phyloP scores from a whole-genome alignment of 768 basidiomycete genomes.

The Lactarius psammicola region DNA sequence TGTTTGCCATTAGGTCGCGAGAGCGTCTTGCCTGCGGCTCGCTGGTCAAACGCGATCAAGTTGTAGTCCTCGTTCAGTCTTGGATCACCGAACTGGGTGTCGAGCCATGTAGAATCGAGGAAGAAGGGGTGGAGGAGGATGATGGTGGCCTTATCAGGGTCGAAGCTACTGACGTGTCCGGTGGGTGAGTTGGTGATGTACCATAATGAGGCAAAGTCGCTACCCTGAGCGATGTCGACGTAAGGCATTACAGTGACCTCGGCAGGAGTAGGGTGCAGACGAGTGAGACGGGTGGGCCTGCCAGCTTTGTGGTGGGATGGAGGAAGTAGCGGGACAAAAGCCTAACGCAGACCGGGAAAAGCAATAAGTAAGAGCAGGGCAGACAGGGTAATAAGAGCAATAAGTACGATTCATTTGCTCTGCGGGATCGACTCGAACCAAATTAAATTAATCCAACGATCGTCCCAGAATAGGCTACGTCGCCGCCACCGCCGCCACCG shows the following conservation, averaged over 20 bases:
- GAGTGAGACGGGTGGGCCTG: not conserved
- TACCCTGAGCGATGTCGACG: slow-evolving; percentile 27
- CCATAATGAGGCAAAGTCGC: slow-evolving; percentile 32
- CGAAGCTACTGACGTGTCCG: slow-evolving; percentile 30
- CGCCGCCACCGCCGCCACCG: not conserved
- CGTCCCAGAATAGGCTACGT: not conserved
- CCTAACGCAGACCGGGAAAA: not conserved
- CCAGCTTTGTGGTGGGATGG: slow-evolving; percentile 8
- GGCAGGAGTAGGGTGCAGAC: not conserved
- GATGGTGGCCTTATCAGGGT: slow-evolving; percentile 32
- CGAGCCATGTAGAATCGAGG: slow-evolving; percentile 33
- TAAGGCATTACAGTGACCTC: slow-evolving; percentile 27
- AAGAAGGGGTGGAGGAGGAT: slow-evolving; percentile 33
- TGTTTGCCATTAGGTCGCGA: slow-evolving; percentile 29
- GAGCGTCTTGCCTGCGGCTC: slow-evolving; percentile 30
- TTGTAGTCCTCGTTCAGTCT: slow-evolving; percentile 31
- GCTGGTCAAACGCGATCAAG: slow-evolving; percentile 34
- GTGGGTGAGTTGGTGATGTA: slow-evolving; percentile 34
- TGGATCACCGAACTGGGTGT: slow-evolving; percentile 32
- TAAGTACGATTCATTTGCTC: not conserved
- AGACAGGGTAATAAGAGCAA: not conserved
- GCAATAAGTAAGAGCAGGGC: slow-evolving; percentile 9
- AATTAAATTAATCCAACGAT: not conserved
- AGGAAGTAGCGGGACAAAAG: not conserved
- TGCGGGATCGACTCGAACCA: not conserved